Evolutionary conservation across 371 early-diverging fungal genomes (phyloP).

Genomic region (Mortierella sp.): DNA sequence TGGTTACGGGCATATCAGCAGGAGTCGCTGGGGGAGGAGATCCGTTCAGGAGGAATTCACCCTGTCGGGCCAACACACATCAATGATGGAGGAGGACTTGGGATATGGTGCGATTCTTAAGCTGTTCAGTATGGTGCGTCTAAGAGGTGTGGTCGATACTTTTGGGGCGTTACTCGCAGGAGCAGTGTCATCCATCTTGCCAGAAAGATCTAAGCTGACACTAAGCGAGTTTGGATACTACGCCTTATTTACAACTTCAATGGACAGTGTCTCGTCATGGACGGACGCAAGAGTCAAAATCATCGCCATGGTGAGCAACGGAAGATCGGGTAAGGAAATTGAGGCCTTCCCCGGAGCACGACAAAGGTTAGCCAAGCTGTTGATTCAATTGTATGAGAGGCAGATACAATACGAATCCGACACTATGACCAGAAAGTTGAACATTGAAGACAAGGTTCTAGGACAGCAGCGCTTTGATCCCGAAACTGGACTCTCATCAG

Average conservation of each 20-base stretch:
- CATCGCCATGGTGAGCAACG: constrained; percentile 41
- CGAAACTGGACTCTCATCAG: not conserved
- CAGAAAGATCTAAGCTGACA: constrained; percentile 36
- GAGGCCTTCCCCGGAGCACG: constrained; percentile 22
- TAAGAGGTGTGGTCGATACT: constrained; percentile 43
- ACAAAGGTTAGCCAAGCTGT: constrained; percentile 23
- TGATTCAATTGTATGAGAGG: constrained; percentile 33
- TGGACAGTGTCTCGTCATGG: constrained; percentile 52
- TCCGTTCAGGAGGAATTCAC: constrained; percentile 7
- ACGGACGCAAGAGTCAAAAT: constrained; percentile 34
- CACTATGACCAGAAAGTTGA: constrained; percentile 16
- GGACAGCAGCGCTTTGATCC: not conserved
- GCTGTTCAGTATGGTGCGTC: constrained; percentile 28
- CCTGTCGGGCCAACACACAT: not conserved
- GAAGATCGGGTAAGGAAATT: constrained; percentile 27
- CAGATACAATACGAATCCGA: constrained; percentile 39
- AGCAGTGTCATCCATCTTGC: constrained; percentile 37
- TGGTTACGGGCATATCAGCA: not conserved
- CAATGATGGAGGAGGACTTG: constrained; percentile 12
- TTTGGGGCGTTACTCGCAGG: constrained; percentile 49
- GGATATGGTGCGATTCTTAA: constrained; percentile 33
- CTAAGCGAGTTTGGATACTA: constrained; percentile 51
- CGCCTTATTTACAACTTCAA: constrained; percentile 47
- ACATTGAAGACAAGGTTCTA: constrained; percentile 14
- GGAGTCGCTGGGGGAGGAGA: not conserved